Evolutionary conservation across 805 yeast species (phyloP).

Genomic region (Hanseniaspora guilliermondii): DNA sequence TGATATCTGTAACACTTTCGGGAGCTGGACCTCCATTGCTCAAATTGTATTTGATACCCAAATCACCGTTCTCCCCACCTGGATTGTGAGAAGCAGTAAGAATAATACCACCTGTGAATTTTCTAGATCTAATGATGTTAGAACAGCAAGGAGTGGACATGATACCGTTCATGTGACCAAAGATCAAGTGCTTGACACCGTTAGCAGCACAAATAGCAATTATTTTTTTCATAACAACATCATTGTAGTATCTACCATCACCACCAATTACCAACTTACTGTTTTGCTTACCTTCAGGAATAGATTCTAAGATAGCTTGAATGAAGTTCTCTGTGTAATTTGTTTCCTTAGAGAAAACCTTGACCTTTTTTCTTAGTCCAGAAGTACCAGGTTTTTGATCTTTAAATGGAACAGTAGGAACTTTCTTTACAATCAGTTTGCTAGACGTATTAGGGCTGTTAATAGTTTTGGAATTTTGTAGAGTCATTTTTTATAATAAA

Average conservation of each 20-base stretch:
- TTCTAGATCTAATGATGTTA: conserved; percentile 65
- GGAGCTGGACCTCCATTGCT: conserved; percentile 98
- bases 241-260: conserved; percentile 89
- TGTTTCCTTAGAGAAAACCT: conserved; percentile 56
- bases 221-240: conserved; percentile 65
- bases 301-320: conserved; percentile 71
- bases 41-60: conserved; percentile 91
- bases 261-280: conserved; percentile 88
- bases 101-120: conserved; percentile 86
- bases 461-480: background rate
- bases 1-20: conserved; percentile 79
- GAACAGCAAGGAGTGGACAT: conserved; percentile 95
- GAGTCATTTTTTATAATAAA: background rate
- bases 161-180: conserved; percentile 71
- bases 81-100: conserved; percentile 96
- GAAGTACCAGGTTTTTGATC: conserved; percentile 99
- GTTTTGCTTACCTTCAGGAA: conserved; percentile 74
- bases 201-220: conserved; percentile 80
- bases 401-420: conserved; percentile 59
- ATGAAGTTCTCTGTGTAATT: conserved; percentile 88
- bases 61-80: conserved; percentile 84
- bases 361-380: conserved; percentile 85
- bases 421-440: conserved; percentile 20
- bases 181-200: conserved; percentile 70
- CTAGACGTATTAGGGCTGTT: background rate